Evolutionary conservation across 768 basidiomycete species (phyloP).

Genomic region (Postia placenta): DNA sequence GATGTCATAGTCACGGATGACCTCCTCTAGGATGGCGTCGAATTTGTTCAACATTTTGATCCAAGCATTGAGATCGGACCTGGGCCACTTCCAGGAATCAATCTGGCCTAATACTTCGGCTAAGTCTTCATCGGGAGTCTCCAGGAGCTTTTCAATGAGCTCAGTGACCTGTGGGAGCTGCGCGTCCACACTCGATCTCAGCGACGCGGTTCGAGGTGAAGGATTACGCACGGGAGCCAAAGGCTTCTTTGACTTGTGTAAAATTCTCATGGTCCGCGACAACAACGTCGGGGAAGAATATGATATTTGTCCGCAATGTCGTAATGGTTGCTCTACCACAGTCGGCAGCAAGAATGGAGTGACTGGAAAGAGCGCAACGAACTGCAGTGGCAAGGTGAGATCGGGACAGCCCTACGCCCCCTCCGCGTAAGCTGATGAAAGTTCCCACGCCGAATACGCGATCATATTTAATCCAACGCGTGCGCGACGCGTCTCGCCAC

Average conservation of each 20-base stretch:
- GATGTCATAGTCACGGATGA: slow-evolving; percentile 80
- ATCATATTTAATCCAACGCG: slow-evolving; percentile 2
- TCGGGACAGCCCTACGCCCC: too few relatives aligned
- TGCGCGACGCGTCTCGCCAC: slow-evolving; percentile 6
- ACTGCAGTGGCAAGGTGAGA: slow-evolving; percentile 4
- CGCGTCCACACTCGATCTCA: slow-evolving; percentile 16
- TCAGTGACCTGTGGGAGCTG: slow-evolving; percentile 78
- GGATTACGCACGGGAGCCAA: slow-evolving; percentile 59
- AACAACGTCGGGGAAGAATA: slow-evolving; percentile 6
- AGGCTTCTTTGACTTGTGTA: slow-evolving; percentile 78
- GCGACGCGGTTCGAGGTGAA: slow-evolving; percentile 11
- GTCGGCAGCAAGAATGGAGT: slow-evolving; percentile 6
- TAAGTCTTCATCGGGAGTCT: slow-evolving; percentile 67
- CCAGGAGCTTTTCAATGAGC: slow-evolving; percentile 66
- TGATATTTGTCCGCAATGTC: background rate
- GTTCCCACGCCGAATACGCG: background rate
- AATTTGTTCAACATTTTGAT: slow-evolving; percentile 94
- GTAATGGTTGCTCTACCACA: background rate
- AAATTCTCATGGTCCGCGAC: slow-evolving; percentile 66
- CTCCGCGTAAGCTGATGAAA: too few relatives aligned
- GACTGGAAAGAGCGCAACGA: slow-evolving; percentile 1
- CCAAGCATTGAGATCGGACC: slow-evolving; percentile 97
- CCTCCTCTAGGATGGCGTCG: slow-evolving; percentile 79
- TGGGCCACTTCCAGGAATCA: slow-evolving; percentile 87
- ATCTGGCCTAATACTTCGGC: slow-evolving; percentile 60